Conservation (phyloP, 2,329 filamentous ascomycete genomes). For the Dactylellina sp. region DNA sequence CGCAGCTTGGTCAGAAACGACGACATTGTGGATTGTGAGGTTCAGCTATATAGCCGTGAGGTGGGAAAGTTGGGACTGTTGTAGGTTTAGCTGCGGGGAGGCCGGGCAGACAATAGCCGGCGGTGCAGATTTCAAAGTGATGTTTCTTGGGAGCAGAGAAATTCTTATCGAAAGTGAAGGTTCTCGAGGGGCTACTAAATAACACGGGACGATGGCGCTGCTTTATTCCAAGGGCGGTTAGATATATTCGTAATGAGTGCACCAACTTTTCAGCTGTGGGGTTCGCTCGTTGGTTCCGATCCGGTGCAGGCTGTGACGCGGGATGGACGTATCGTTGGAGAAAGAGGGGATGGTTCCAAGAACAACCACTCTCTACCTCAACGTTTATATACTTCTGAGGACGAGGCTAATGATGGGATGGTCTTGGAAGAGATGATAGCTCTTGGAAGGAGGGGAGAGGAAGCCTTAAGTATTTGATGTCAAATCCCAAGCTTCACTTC, state of each 20-base stretch:
- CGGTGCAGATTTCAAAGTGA: not conserved
- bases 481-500: constrained; percentile 18
- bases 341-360: constrained; percentile 7
- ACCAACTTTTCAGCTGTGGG: constrained; percentile 15
- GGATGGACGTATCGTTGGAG: constrained; percentile 1
- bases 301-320: constrained; percentile 8
- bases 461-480: constrained; percentile 47
- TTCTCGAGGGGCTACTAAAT: constrained; percentile 3
- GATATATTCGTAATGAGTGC: constrained; percentile 49
- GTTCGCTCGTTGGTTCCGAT: constrained; percentile 32
- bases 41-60: no score
- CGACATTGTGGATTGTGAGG: constrained; percentile 26
- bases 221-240: constrained; percentile 35
- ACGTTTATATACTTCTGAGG: constrained; percentile 11
- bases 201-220: not conserved
- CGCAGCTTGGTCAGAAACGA: constrained; percentile 50
- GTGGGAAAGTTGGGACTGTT: not conserved
- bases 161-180: constrained; percentile 26
- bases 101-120: not conserved
- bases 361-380: not conserved
- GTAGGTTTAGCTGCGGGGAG: not conserved
- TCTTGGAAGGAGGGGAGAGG: constrained; percentile 15
- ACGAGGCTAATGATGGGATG: constrained; percentile 21
- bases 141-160: not conserved
- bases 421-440: constrained; percentile 5